Evolutionary conservation across 2,329 filamentous ascomycete species (phyloP), one percentile per base, ranked within the genome.

Genomic region (Pleurostoma richardsiae): DNA sequence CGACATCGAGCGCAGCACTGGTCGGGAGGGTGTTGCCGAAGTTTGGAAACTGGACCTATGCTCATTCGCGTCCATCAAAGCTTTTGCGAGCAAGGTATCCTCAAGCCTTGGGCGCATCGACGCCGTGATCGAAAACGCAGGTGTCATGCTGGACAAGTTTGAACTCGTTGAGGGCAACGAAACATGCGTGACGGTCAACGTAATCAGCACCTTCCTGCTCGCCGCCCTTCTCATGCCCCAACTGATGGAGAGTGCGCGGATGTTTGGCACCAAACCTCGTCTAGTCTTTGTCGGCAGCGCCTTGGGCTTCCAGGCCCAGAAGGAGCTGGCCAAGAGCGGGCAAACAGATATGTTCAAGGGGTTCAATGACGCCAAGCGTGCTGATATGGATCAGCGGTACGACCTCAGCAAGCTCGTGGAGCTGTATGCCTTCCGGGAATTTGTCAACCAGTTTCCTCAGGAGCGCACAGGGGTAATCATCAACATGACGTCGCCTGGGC

Each of bases 361-460:
- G 29, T 38, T 36, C 8, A 36, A 36, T 36, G 33, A 36, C 33
- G 8, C 33, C n/a, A 36, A 36, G 33, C 33, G 33, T 8, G 33
- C 33, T 36, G 33, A 36, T n/a, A 36, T 36, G 33, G 33, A 36
- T 36, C 33, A 36, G n/a, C 33, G 33, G 33, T 36, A 36, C n/a
- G 59, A 59, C 28, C 52, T 64, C 31, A 61, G 60, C 19, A 66
- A 66, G 52, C 56, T 66, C 11, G 49, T 66, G 45, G 60, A 62
- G 40, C 54, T 63, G 10, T 51, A 62, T 28, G 45, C 52, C 4
- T 44, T 65, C 29, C 60, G 59, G 27, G 53, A 59, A 41, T 53
- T 66, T 5, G 62, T 56, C 4, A 10, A 7, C 26, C 7, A 8
- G 8, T 26, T 41, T 3, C n/a, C 40, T 8, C 8, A 10, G 3